Percentiles rank a stretch among this genome's conserved stretches.
Conservation (phyloP, 768 basidiomycete species). For the Xerocomellus chrysenteron region DNA sequence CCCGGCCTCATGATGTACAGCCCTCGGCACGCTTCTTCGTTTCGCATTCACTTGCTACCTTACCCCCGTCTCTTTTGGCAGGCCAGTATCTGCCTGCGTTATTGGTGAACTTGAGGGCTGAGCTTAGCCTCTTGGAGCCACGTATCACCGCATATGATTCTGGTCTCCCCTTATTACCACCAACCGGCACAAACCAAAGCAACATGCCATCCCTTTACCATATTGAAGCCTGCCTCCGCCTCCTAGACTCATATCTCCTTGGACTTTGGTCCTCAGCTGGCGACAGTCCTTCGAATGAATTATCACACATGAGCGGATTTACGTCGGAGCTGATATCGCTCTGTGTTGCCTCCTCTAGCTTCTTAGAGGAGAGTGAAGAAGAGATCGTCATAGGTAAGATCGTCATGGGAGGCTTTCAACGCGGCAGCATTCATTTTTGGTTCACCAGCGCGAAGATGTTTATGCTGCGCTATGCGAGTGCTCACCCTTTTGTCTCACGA, state of each 20-base stretch:
- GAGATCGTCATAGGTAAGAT: slow-evolving; percentile 17
- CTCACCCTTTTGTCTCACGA: slow-evolving; percentile 72
- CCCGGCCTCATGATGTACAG: slow-evolving; percentile 28
- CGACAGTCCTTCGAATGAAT: slow-evolving; percentile 6
- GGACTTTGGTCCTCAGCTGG: slow-evolving; percentile 47
- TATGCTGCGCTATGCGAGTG: slow-evolving; percentile 60
- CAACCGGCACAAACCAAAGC: slow-evolving; percentile 8
- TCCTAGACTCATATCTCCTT: slow-evolving; percentile 64
- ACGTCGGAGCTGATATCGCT: slow-evolving; percentile 49
- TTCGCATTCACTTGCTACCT: slow-evolving; percentile 45
- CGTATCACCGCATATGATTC: slow-evolving; percentile 40
- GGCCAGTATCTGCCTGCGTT: slow-evolving; percentile 31
- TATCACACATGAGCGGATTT: slow-evolving; percentile 30
- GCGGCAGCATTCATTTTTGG: background rate
- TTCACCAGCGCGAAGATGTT: slow-evolving; percentile 43
- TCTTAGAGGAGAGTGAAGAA: slow-evolving; percentile 25
- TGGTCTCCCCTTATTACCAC: slow-evolving; percentile 41
- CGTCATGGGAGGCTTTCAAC: background rate
- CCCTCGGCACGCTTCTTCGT: slow-evolving; percentile 56
- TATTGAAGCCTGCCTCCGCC: slow-evolving; percentile 53
- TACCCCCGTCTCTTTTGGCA: slow-evolving; percentile 46
- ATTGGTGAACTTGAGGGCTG: slow-evolving; percentile 33
- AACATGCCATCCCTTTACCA: slow-evolving; percentile 42
- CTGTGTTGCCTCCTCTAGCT: slow-evolving; percentile 48
- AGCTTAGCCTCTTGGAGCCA: slow-evolving; percentile 40